Conservation (phyloP, 805 yeast species). For the Wickerhamiella brachini region DNA sequence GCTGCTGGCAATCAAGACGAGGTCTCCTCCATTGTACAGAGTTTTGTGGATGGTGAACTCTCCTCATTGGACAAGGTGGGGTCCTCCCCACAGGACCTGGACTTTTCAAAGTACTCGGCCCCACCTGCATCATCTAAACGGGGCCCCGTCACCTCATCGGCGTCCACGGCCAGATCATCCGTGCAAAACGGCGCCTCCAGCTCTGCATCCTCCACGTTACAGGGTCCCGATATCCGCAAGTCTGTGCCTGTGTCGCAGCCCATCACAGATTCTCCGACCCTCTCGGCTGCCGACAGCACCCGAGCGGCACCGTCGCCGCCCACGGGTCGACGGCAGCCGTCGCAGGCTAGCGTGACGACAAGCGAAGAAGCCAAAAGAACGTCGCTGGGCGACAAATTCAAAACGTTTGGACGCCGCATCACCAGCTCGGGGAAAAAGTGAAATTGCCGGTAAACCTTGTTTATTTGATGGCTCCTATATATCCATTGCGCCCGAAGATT, state of each 20-base stretch:
- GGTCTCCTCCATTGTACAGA: constrained; percentile 22
- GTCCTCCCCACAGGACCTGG: neutral
- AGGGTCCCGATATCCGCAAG: neutral
- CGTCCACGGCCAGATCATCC: neutral
- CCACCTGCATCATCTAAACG: neutral
- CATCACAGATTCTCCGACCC: neutral
- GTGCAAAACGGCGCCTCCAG: neutral
- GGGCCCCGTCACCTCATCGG: neutral
- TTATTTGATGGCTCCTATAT: neutral
- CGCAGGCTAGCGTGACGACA: constrained; percentile 1
- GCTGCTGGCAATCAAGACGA: constrained; percentile 5
- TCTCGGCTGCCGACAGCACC: neutral
- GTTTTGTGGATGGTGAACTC: constrained; percentile 20
- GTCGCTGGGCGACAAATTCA: constrained; percentile 17
- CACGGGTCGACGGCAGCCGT: neutral
- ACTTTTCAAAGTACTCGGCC: neutral
- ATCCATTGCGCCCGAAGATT: too few species aligned
- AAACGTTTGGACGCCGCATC: constrained; percentile 17
- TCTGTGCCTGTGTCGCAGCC: neutral
- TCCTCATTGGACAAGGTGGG: neutral
- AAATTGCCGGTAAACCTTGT: neutral
- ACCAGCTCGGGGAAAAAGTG: constrained; percentile 7
- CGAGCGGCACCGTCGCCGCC: constrained; percentile 1
- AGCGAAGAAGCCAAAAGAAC: constrained; percentile 9
- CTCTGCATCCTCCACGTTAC: neutral